Percentiles rank a stretch among this genome's conserved stretches.
phyloP scores from a whole-genome alignment of 169 alveolate genomes.

The Plasmodium yoelii region DNA sequence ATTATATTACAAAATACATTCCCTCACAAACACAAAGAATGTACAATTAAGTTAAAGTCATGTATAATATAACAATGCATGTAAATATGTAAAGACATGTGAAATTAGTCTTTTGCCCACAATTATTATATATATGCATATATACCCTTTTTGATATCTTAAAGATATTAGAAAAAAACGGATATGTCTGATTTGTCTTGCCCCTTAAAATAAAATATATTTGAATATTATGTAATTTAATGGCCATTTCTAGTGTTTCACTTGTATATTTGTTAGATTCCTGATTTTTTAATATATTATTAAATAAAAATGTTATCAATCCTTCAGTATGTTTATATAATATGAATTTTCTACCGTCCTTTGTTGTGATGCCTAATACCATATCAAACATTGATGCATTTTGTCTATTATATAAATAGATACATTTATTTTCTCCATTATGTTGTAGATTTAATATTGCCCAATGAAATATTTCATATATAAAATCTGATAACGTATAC shows the following conservation, averaged over 20 bases:
- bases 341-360: not conserved
- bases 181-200: constrained; percentile 22
- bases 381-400: constrained; percentile 10
- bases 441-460: constrained; percentile 4
- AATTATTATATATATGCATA: not conserved
- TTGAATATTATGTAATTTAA: constrained; percentile 18
- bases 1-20: too few species aligned
- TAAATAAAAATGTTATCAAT: constrained; percentile 31
- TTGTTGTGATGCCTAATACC: constrained; percentile 38
- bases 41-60: too few species aligned
- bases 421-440: constrained; percentile 17
- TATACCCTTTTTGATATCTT: constrained; percentile 15
- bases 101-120: too few species aligned
- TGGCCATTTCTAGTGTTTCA: constrained; percentile 29
- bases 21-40: too few species aligned
- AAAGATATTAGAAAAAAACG: constrained; percentile 1
- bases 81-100: not conserved
- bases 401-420: constrained; percentile 9
- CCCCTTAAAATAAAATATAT: constrained; percentile 22
- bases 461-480: constrained; percentile 38
- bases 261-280: constrained; percentile 18
- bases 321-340: constrained; percentile 59
- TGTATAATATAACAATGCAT: not conserved
- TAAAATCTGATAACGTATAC: constrained; percentile 20
- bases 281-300: constrained; percentile 22